phyloP scores from a whole-genome alignment of 2,329 filamentous ascomycete genomes.

The Alternaria sp. region DNA sequence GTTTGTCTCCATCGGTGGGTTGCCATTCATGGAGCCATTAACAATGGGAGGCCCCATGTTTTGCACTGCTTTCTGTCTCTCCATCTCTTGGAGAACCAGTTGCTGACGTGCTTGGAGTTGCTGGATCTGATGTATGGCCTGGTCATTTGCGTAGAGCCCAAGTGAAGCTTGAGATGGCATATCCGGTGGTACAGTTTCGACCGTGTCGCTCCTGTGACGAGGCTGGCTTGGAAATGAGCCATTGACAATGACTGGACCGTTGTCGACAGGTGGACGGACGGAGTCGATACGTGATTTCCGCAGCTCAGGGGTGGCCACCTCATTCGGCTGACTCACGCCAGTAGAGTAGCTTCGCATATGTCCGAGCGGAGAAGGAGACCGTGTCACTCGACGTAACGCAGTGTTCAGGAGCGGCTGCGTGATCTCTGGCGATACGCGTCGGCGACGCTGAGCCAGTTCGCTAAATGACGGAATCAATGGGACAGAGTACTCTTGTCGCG shows the following conservation, averaged over 20 bases:
- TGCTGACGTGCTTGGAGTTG: constrained; percentile 41
- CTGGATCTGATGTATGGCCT: constrained; percentile 34
- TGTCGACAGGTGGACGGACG: constrained; percentile 35
- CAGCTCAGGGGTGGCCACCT: constrained; percentile 16
- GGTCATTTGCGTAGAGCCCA: constrained; percentile 32
- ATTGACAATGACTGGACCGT: constrained; percentile 49
- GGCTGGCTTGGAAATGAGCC: constrained; percentile 46
- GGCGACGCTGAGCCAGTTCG: constrained; percentile 51
- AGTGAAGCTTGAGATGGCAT: constrained; percentile 23
- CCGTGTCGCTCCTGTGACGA: constrained; percentile 31
- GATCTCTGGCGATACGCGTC: constrained; percentile 53
- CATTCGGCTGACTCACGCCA: constrained; percentile 22
- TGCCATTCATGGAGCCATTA: constrained; percentile 35
- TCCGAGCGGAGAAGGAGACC: constrained; percentile 57
- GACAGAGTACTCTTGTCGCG: constrained; percentile 48
- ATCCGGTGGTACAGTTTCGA: constrained; percentile 33
- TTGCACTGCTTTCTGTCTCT: constrained; percentile 36
- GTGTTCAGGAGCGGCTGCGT: constrained; percentile 48
- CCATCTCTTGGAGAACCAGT: constrained; percentile 41
- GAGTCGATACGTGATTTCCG: constrained; percentile 40
- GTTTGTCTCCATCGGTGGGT: constrained; percentile 24
- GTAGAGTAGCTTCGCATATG: constrained; percentile 52
- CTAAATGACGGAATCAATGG: constrained; percentile 47
- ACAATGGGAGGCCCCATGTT: constrained; percentile 25
- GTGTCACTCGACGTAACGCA: constrained; percentile 45